Evolutionary conservation across 2,329 filamentous ascomycete species (phyloP), one percentile per base, ranked within the genome.

Genomic region (Canariomyces notabilis): DNA sequence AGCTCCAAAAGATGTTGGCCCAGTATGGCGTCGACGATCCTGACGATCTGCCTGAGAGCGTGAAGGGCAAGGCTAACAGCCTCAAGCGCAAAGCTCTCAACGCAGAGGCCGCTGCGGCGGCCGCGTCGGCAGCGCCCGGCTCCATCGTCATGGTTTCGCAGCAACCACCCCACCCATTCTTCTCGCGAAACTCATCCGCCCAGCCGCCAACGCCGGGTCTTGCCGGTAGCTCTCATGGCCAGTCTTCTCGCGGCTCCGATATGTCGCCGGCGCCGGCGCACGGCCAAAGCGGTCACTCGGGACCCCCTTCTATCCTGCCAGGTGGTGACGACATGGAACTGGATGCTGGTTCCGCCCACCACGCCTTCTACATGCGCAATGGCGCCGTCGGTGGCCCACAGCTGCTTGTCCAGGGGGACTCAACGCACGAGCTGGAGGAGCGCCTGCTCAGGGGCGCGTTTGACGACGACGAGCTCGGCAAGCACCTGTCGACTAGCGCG

Each of bases 1-100:
- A 98, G 68, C 80, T 96, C 55, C 91, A 97, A 65, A 97, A 96
- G 70, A 79, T 97, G 59, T 85, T 98, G 73, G 82, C 82, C 2
- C 85, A 93, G 58, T 81, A 93, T 51, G 90, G 89, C 2, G 88
- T 97, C 11, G 84, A 90, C 3, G 89, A 94, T 56, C 88, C 89
- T 0, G 91, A 97, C 44, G 87, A 96, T 56, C 75, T 98, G 4
- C 93, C 93, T 0, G 83, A 89, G 51, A 82, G 87, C 55, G 78
- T 90, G 51, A 83, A 87, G 53, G 81, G 87, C 4, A 95, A 95
- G 63, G 82, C 83, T 0, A 82, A 85, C 52, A 82, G 78, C 52
- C 67, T 83, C 5, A 86, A 87, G 52, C 81, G 87, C 20, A 90
- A 90, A 63, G 81, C 82, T 4, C 70, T 80, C 39, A 77, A 77